Percentiles rank a stretch among this genome's conserved stretches.
These are phyloP conservation scores for Pilatotrama ljubarskyi DNA, from an alignment of 768 basidiomycete species.

Conservation along the genomic window DNA sequence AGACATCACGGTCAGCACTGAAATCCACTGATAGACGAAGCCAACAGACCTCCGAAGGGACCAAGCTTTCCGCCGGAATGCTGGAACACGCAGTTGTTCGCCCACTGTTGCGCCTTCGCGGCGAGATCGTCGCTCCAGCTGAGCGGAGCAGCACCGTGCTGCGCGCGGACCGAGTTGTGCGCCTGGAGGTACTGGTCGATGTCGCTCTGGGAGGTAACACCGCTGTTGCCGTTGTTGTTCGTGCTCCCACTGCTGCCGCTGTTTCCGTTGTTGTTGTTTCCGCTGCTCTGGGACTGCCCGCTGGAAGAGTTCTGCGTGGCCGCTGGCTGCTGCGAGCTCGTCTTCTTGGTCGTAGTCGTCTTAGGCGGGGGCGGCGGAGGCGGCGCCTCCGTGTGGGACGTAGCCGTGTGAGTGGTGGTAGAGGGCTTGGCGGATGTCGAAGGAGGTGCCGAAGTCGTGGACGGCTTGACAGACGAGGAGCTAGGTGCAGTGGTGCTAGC, in stretches of 20 bases:
- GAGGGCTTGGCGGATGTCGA: slow-evolving; percentile 25
- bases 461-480: slow-evolving; percentile 12
- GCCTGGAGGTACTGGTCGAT: slow-evolving; percentile 52
- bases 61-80: slow-evolving; percentile 72
- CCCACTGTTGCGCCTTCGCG: slow-evolving; percentile 67
- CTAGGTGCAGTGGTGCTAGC: slow-evolving; percentile 11
- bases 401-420: slow-evolving; percentile 18
- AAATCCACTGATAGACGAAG: too few relatives aligned
- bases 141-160: slow-evolving; percentile 63
- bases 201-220: slow-evolving; percentile 43
- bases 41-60: slow-evolving; percentile 56
- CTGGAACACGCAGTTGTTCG: slow-evolving; percentile 62
- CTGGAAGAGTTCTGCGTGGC: slow-evolving; percentile 9
- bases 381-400: slow-evolving; percentile 17
- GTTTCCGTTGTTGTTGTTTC: slow-evolving; percentile 13
- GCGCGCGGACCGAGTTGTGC: slow-evolving; percentile 63
- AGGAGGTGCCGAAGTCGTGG: slow-evolving; percentile 21
- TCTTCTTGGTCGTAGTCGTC: slow-evolving; percentile 4
- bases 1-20: background rate
- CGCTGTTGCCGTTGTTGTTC: slow-evolving; percentile 8
- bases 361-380: slow-evolving; percentile 1
- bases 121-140: slow-evolving; percentile 66
- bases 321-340: slow-evolving; percentile 20
- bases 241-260: background rate
- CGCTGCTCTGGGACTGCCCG: background rate